Conservation (phyloP, 2,329 filamentous ascomycete species). For the Neospermospora avenae region DNA sequence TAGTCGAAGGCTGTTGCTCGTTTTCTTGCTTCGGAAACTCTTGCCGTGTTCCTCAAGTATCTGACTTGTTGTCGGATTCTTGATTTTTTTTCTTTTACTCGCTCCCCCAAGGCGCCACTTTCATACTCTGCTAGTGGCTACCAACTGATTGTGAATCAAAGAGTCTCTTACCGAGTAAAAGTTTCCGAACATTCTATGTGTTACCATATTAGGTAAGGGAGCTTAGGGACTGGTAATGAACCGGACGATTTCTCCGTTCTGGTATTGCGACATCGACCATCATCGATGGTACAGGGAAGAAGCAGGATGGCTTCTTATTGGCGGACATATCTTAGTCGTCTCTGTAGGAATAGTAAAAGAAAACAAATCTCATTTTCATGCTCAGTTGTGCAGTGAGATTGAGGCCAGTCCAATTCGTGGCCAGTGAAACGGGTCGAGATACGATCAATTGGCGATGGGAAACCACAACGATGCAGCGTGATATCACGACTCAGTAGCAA, state of each 20-base stretch:
- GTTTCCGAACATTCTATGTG: not conserved
- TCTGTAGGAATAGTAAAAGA: not conserved
- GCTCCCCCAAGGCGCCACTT: not conserved
- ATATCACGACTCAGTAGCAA: no score
- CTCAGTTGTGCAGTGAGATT: not conserved
- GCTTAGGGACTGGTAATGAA: not conserved
- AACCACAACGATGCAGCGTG: no score
- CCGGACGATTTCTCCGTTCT: not conserved
- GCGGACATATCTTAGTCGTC: not conserved
- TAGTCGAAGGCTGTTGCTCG: no score
- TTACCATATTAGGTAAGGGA: not conserved
- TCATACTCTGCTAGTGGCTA: not conserved
- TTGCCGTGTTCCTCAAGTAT: not conserved
- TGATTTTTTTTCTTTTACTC: not conserved
- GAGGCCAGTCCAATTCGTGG: no score
- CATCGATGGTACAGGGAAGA: not conserved
- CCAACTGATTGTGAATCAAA: not conserved
- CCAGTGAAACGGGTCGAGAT: not conserved
- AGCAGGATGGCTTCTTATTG: not conserved
- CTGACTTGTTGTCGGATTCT: not conserved
- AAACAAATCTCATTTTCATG: not conserved
- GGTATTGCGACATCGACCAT: not conserved
- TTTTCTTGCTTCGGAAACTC: not conserved
- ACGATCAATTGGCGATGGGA: no score
- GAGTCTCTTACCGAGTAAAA: not conserved